Evolutionary conservation across 2,329 filamentous ascomycete species (phyloP).

Genomic region (Penicillium sp.): DNA sequence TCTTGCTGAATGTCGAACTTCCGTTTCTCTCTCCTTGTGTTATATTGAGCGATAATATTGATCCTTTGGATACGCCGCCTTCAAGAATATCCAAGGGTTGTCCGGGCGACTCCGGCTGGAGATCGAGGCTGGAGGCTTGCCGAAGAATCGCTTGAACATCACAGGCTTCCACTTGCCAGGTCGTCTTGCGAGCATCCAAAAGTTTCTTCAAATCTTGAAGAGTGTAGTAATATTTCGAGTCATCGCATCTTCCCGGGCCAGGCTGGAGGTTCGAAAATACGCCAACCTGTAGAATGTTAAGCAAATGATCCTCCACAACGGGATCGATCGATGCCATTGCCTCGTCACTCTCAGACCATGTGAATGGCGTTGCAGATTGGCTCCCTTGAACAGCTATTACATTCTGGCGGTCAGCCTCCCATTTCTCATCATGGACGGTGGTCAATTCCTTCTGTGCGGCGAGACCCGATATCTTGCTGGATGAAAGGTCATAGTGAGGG

Average conservation of each 20-base stretch:
- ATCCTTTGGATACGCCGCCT: not conserved
- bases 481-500: not conserved
- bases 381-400: not conserved
- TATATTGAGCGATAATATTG: not conserved
- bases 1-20: not conserved
- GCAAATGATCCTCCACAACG: conserved; percentile 9
- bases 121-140: not conserved
- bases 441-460: not conserved
- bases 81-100: not conserved
- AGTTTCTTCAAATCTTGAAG: conserved; percentile 25
- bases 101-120: not conserved
- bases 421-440: not conserved
- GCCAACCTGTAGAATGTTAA: conserved; percentile 16
- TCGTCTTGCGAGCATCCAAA: conserved; percentile 16
- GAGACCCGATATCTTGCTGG: not conserved
- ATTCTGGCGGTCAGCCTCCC: not conserved
- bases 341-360: conserved; percentile 9
- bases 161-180: conserved; percentile 6
- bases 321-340: not conserved
- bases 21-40: not conserved
- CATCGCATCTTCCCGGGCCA: too few species aligned
- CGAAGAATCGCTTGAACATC: not conserved
- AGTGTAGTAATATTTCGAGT: conserved; percentile 14
- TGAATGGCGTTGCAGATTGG: conserved; percentile 8
- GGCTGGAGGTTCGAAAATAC: conserved; percentile 1